phyloP scores from a whole-genome alignment of 164 flowering plant species.

The Platanus orientalis region DNA sequence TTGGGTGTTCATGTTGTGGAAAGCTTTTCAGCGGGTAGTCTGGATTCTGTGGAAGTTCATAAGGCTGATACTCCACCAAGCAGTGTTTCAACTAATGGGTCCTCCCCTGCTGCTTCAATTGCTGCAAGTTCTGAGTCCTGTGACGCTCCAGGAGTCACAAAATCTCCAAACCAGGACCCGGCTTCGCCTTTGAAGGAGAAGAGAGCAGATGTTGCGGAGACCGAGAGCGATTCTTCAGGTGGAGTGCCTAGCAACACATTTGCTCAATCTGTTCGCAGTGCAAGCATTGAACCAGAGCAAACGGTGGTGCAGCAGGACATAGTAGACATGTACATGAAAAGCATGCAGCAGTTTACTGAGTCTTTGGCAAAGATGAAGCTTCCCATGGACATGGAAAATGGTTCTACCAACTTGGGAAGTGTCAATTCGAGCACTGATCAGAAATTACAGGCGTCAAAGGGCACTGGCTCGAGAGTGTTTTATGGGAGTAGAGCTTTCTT shows the following conservation, averaged over 20 bases:
- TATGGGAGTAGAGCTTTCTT: conserved; percentile 97
- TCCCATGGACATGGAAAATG: conserved; percentile 56
- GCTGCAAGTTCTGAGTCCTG: conserved; percentile 34
- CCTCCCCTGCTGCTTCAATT: conserved; percentile 37
- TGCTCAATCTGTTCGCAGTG: conserved; percentile 32
- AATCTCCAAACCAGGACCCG: conserved; percentile 26
- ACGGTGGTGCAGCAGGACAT: conserved; percentile 60
- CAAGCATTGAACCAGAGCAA: conserved; percentile 45
- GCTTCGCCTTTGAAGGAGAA: conserved; percentile 25
- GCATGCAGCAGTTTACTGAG: conserved; percentile 82
- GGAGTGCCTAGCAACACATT: conserved; percentile 15
- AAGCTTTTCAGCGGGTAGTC: conserved; percentile 29
- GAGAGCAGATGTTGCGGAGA: conserved; percentile 19
- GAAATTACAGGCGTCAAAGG: conserved; percentile 34
- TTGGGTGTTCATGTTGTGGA: conserved; percentile 33
- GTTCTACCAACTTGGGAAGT: conserved; percentile 33
- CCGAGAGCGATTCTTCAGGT: conserved; percentile 30
- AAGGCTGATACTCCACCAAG: conserved; percentile 55
- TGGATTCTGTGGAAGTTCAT: conserved; percentile 26
- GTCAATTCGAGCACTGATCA: conserved; percentile 37
- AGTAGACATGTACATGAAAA: conserved; percentile 78
- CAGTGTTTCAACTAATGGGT: conserved; percentile 58
- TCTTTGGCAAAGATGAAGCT: conserved; percentile 82
- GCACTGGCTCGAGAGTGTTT: conserved; percentile 62
- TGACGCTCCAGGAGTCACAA: conserved; percentile 25